phyloP scores from a whole-genome alignment of 2,329 filamentous ascomycete genomes.

The Cordyceps cateniannulata region DNA sequence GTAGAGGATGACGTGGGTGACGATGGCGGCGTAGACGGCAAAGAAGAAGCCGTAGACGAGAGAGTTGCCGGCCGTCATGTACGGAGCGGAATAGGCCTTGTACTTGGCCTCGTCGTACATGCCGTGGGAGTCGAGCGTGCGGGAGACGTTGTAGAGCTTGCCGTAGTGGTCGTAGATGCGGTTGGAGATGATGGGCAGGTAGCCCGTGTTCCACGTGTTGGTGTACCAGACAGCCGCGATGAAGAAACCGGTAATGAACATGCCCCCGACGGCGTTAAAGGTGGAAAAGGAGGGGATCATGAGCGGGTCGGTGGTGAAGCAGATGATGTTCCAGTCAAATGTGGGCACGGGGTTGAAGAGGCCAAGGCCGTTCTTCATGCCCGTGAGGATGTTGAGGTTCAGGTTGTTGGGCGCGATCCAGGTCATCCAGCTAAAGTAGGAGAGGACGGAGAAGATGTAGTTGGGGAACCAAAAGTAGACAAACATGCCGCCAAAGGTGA shows the following conservation, averaged over 20 bases:
- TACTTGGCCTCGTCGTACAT: conserved; percentile 48
- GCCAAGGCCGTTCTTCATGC: conserved; percentile 25
- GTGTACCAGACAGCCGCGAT: conserved; percentile 40
- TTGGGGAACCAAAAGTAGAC: conserved; percentile 44
- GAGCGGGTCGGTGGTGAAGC: conserved; percentile 14
- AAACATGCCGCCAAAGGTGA: conserved; percentile 35
- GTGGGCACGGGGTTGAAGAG: conserved; percentile 39
- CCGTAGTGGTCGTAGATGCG: conserved; percentile 53
- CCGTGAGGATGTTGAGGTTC: conserved; percentile 22
- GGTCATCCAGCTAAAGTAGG: conserved; percentile 38
- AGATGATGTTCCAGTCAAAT: conserved; percentile 38
- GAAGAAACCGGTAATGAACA: conserved; percentile 47
- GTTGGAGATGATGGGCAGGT: conserved; percentile 49
- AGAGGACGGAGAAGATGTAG: conserved; percentile 37
- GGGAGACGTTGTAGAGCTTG: conserved; percentile 41
- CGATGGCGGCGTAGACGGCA: conserved; percentile 23
- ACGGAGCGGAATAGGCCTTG: conserved; percentile 33
- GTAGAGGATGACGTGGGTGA: conserved; percentile 25
- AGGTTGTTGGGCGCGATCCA: conserved; percentile 37
- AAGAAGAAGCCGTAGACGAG: conserved; percentile 27
- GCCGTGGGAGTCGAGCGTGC: conserved; percentile 42
- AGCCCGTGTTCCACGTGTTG: conserved; percentile 42
- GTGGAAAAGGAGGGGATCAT: conserved; percentile 21
- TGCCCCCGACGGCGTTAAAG: conserved; percentile 23
- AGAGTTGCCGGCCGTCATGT: conserved; percentile 20